Conservation (phyloP, 139 green algal genomes). For the Ettlia oleoabundans region DNA sequence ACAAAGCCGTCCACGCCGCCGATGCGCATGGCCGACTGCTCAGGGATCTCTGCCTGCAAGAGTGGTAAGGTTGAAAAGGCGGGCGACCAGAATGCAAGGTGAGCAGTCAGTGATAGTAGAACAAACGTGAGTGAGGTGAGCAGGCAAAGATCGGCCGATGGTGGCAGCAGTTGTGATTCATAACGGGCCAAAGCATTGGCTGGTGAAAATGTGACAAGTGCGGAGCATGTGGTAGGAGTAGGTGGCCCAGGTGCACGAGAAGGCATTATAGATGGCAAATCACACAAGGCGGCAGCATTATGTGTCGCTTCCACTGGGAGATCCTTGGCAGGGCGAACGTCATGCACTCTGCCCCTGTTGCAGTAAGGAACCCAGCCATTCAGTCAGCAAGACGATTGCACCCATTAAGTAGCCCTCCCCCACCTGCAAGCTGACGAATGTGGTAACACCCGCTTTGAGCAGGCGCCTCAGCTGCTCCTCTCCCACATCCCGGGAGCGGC, state of each 20-base stretch:
- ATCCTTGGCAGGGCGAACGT: too few species aligned
- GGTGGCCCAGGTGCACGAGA: too few species aligned
- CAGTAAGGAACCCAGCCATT: neutral
- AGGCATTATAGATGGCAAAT: too few species aligned
- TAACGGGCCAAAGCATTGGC: too few species aligned
- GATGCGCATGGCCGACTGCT: slow-evolving; percentile 75
- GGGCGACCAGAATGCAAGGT: neutral
- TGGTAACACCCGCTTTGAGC: slow-evolving; percentile 71
- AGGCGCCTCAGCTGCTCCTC: slow-evolving; percentile 77
- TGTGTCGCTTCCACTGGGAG: too few species aligned
- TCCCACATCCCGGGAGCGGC: slow-evolving; percentile 47
- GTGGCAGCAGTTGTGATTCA: too few species aligned
- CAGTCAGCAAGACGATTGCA: neutral
- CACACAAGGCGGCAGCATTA: too few species aligned
- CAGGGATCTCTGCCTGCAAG: slow-evolving; percentile 76
- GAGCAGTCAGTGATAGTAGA: neutral
- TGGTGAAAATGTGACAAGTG: too few species aligned
- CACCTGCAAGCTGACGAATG: slow-evolving; percentile 85
- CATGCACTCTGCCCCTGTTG: too few species aligned
- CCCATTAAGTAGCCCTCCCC: neutral
- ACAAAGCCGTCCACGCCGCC: slow-evolving; percentile 81
- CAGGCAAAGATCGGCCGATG: neutral
- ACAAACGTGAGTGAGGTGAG: neutral
- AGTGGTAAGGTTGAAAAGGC: neutral
- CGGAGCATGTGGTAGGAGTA: too few species aligned